These are phyloP conservation scores for Chaetomiaceae sp. DNA, from an alignment of 2,329 filamentous ascomycete genomes.

Conservation along the genomic window DNA sequence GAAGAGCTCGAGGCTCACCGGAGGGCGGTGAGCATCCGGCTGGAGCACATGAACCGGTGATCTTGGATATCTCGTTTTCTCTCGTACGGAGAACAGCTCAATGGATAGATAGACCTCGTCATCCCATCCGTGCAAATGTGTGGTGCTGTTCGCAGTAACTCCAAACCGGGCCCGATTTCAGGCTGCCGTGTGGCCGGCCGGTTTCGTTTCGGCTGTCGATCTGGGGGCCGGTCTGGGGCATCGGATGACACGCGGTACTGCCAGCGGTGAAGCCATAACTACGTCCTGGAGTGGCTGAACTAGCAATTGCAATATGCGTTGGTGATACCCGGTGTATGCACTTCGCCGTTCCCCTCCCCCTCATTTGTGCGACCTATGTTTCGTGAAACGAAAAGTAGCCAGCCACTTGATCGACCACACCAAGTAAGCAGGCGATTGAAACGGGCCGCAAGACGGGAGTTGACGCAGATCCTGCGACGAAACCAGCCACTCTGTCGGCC, in stretches of 20 bases:
- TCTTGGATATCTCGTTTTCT: neutral
- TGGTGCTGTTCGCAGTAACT: no score
- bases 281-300: no score
- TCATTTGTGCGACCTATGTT: no score
- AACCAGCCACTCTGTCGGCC: neutral
- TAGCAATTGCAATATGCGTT: no score
- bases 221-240: neutral
- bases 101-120: neutral
- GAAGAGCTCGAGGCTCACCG: slow-evolving; percentile 94
- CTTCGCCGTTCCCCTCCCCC: no score
- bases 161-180: neutral
- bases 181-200: neutral
- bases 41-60: slow-evolving; percentile 45
- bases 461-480: neutral
- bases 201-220: neutral
- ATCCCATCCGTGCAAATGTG: no score
- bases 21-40: slow-evolving; percentile 79
- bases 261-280: neutral
- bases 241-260: neutral
- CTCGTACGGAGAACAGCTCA: neutral
- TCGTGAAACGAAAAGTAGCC: no score
- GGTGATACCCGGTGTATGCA: no score
- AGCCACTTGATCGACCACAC: no score
- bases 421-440: neutral
- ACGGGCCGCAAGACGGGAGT: neutral